phyloP scores from a whole-genome alignment of 176 grass and related monocot species.

The Aegilops speltoides region DNA sequence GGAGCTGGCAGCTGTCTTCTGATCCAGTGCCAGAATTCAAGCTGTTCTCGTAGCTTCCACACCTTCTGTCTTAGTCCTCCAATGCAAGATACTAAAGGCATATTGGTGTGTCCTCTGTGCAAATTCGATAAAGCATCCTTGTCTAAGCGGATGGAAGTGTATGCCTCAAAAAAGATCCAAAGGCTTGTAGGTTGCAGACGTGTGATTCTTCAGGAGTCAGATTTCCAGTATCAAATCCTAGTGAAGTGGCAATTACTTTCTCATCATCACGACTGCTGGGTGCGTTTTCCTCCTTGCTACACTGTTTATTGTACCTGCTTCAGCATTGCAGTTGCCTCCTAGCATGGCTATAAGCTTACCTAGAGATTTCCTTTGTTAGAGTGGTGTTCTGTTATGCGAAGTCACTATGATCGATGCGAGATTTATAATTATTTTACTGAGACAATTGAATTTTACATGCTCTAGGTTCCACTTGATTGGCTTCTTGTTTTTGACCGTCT shows the following conservation, averaged over 20 bases:
- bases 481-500: slow-evolving; percentile 44
- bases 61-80: slow-evolving; percentile 51
- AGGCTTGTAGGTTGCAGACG: slow-evolving; percentile 54
- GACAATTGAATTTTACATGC: slow-evolving; percentile 1
- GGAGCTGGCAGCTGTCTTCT: slow-evolving; percentile 45
- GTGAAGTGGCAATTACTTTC: slow-evolving; percentile 74
- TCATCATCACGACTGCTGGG: slow-evolving; percentile 71
- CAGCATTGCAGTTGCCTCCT: background rate
- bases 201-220: slow-evolving; percentile 32
- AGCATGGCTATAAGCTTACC: background rate
- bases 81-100: slow-evolving; percentile 28
- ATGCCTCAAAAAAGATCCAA: slow-evolving; percentile 47
- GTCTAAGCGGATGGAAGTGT: background rate
- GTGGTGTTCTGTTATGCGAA: background rate
- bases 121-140: background rate
- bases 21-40: slow-evolving; percentile 48
- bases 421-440: slow-evolving; percentile 11
- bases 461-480: slow-evolving; percentile 72
- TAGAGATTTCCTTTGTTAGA: background rate
- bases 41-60: slow-evolving; percentile 42
- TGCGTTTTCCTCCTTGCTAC: slow-evolving; percentile 25
- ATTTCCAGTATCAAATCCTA: slow-evolving; percentile 51
- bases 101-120: slow-evolving; percentile 44
- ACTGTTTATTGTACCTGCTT: background rate
- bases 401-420: background rate